Evolutionary conservation across 2,329 filamentous ascomycete genomes (phyloP), one percentile per base, ranked within the genome.

Genomic region (Colletotrichum godetiae): DNA sequence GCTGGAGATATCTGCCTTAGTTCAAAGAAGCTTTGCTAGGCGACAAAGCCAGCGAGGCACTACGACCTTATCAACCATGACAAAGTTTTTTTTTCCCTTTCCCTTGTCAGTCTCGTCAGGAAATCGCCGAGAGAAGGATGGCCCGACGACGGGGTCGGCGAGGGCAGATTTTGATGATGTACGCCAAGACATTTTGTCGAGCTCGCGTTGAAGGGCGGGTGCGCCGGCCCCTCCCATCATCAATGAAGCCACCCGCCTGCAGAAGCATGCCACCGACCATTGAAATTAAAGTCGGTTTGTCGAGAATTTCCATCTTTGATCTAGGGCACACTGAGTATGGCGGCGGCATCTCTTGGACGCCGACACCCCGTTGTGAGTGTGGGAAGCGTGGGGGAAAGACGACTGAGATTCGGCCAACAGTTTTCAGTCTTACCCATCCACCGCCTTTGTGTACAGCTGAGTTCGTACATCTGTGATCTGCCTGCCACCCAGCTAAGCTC

Each of bases 131-230:
- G 59, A 58, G 33, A 63, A 63, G 35, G 49, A 49, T 35, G 56
- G 52, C 33, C 29, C 37, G 60, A 37, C 52, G 22, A n/a, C 46
- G 24, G 56, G 35, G 46, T 35, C 53, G 52, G 53, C 35, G 35
- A n/a, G 49, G 19, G 61, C 60, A 22, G 15, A 61, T n/a, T 49
- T 19, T 68, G 52, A 68, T 68, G 69, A 72, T 68, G 65, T 58
- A 62, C 31, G 69, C 69, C 69, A 72, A 72, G 69, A 58, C 58
- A 33, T 52, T 53, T 61, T 29, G 8, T 67, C 62, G 13, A 55
- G 42, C 19, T 24, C 19, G 49, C 35, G 57, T 62, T 70, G 62
- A 42, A 37, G 37, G 49, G 58, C 68, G 68, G 68, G 24, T 52
- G 64, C 35, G 22, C 64, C 64, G 64, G 64, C 68, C 64, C 56